These are phyloP conservation scores for Kazachstania bromeliacearum DNA, from an alignment of 805 yeast species.

Conservation along the genomic window DNA sequence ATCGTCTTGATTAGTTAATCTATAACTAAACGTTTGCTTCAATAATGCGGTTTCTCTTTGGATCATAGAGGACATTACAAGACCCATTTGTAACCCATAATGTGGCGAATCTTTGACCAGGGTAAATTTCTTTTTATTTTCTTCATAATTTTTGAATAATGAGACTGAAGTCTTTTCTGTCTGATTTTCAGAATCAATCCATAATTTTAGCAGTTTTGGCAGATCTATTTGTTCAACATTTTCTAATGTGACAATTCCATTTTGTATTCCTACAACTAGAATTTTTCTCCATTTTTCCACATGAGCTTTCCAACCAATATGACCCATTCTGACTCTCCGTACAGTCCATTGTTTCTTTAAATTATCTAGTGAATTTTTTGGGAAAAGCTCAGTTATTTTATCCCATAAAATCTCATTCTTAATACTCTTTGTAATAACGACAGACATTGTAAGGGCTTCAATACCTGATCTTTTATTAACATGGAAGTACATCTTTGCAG, in stretches of 20 bases:
- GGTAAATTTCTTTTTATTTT: conserved; percentile 39
- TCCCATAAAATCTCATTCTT: conserved; percentile 58
- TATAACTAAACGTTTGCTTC: conserved; percentile 35
- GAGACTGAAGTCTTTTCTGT: conserved; percentile 10
- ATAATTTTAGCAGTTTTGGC: conserved; percentile 44
- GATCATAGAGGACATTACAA: conserved; percentile 55
- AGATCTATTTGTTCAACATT: conserved; percentile 47
- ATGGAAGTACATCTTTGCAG: conserved; percentile 11
- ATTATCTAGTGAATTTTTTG: conserved; percentile 33
- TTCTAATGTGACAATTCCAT: conserved; percentile 39
- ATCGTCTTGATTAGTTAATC: conserved; percentile 15
- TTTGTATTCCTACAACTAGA: conserved; percentile 48
- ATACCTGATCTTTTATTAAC: conserved; percentile 37
- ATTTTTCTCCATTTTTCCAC: conserved; percentile 57
- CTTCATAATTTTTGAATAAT: conserved; percentile 32
- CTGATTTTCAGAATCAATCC: conserved; percentile 48
- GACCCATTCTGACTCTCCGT: conserved; percentile 52
- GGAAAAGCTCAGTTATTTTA: conserved; percentile 42
- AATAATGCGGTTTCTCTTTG: conserved; percentile 54
- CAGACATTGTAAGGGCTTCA: conserved; percentile 50
- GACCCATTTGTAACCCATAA: conserved; percentile 30
- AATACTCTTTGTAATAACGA: conserved; percentile 58
- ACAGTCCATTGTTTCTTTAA: conserved; percentile 54
- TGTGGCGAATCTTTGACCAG: conserved; percentile 30
- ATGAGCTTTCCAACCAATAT: conserved; percentile 44